Percentiles rank a stretch among this genome's conserved stretches.
These are phyloP conservation scores for Nitzschia sp. DNA, from an alignment of 108 stramenopile species.

Conservation along the genomic window DNA sequence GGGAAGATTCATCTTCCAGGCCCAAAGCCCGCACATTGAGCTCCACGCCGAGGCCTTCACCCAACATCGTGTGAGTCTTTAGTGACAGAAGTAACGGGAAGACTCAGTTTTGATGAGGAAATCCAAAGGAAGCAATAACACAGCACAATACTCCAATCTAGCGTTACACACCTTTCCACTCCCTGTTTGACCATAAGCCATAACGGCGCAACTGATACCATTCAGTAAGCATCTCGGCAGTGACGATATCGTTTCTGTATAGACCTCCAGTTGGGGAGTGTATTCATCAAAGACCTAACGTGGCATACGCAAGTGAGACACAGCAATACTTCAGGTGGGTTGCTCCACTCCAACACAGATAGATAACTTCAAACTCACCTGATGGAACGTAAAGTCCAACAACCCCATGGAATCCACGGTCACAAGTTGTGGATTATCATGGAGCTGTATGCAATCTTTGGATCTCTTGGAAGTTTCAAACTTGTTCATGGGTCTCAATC, in stretches of 20 bases:
- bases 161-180: constrained; percentile 53
- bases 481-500: constrained; percentile 71
- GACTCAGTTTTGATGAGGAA: neutral
- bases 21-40: constrained; percentile 16
- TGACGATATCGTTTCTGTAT: constrained; percentile 32
- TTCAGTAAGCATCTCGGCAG: constrained; percentile 36
- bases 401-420: constrained; percentile 66
- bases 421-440: constrained; percentile 39
- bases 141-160: too few species aligned
- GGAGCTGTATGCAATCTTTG: constrained; percentile 58
- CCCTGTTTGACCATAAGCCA: constrained; percentile 91
- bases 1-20: neutral
- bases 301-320: neutral
- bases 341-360: neutral
- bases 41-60: constrained; percentile 27
- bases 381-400: constrained; percentile 55
- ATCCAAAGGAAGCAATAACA: too few species aligned
- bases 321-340: neutral
- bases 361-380: constrained; percentile 24
- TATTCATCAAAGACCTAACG: constrained; percentile 52
- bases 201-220: constrained; percentile 69
- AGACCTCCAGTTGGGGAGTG: constrained; percentile 52
- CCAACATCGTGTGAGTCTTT: constrained; percentile 36
- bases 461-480: constrained; percentile 64
- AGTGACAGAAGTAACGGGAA: neutral